phyloP scores from a whole-genome alignment of 345 rosid genomes.

The Sonneratia alba region DNA sequence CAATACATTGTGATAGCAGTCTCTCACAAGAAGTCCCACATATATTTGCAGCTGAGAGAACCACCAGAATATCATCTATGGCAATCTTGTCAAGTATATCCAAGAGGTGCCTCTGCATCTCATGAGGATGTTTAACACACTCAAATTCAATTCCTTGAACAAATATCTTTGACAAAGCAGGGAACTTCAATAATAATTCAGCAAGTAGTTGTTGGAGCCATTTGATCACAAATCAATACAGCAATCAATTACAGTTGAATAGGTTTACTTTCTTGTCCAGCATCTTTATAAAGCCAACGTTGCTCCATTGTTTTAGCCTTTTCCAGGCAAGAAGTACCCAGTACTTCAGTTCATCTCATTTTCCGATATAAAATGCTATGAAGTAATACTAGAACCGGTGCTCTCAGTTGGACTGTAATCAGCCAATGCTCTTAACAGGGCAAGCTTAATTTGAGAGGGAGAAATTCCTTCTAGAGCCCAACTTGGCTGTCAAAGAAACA shows the following conservation, averaged over 20 bases:
- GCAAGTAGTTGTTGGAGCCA: not conserved
- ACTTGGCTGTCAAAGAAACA: not conserved
- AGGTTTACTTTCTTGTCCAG: not conserved
- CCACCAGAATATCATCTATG: conserved; percentile 48
- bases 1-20: conserved; percentile 36
- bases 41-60: conserved; percentile 42
- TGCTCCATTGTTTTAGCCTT: not conserved
- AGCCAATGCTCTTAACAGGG: not conserved
- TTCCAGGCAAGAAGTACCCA: not conserved
- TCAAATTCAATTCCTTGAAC: not conserved
- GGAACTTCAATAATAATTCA: not conserved
- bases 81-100: conserved; percentile 54
- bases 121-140: not conserved
- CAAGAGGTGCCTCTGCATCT: conserved; percentile 51
- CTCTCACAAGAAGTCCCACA: conserved; percentile 51
- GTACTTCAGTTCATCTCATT: not conserved
- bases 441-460: not conserved
- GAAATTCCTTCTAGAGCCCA: not conserved
- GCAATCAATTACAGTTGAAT: not conserved
- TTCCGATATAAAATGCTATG: not conserved
- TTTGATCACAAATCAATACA: not conserved
- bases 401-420: not conserved
- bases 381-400: not conserved
- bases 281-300: not conserved
- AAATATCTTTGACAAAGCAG: not conserved